Percentiles rank a stretch among this genome's conserved stretches.
Conservation (phyloP, 441 rosid species). For the Isatis lusitanica region DNA sequence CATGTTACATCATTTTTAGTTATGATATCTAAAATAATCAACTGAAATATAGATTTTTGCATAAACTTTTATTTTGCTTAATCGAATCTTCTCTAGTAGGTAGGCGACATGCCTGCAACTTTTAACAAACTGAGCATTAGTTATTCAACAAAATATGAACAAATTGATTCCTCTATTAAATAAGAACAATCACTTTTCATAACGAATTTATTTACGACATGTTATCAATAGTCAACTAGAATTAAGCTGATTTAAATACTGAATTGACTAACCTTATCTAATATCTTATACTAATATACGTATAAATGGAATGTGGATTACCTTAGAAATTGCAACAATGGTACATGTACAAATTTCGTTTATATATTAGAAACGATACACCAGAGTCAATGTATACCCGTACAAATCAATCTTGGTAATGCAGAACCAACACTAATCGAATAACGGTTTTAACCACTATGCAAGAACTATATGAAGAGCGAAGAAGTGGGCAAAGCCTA, state of each 20-base stretch:
- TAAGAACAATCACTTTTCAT: neutral
- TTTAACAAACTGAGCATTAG: neutral
- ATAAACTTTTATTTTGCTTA: neutral
- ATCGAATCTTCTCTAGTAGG: neutral
- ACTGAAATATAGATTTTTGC: neutral
- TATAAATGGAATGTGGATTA: neutral
- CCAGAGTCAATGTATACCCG: neutral
- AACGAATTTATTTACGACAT: neutral
- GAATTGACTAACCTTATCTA: neutral
- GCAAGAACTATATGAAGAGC: neutral
- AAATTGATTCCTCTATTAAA: neutral
- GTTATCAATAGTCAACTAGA: neutral
- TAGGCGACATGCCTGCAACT: slow-evolving; percentile 1
- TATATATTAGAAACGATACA: neutral
- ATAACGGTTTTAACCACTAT: neutral
- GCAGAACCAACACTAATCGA: neutral
- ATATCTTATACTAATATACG: neutral
- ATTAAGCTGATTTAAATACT: neutral
- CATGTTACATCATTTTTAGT: neutral
- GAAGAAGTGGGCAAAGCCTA: neutral
- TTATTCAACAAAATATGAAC: neutral
- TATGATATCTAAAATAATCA: neutral
- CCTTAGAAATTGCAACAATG: neutral
- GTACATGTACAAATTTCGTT: neutral
- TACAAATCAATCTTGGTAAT: neutral